Evolutionary conservation across 352 stramenopile genomes (phyloP).

Genomic region (Globisporangium parvum): DNA sequence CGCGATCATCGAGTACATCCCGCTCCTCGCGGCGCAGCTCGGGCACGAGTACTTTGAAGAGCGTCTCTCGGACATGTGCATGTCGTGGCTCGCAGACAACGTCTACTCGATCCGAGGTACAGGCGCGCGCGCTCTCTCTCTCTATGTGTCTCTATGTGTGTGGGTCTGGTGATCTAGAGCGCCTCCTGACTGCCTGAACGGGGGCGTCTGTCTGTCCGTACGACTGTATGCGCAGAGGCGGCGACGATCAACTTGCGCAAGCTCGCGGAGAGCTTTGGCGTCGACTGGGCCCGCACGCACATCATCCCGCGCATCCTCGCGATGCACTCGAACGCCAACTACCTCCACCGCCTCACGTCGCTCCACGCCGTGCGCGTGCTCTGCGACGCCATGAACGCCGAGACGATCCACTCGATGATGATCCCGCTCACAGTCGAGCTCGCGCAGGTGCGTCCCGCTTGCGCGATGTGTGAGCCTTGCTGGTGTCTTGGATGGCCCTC

Average conservation of each 20-base stretch:
- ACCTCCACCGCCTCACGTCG: slow-evolving; percentile 92
- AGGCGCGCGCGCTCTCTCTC: not conserved
- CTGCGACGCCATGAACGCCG: slow-evolving; percentile 60
- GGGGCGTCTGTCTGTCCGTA: not conserved
- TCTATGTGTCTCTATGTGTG: not conserved
- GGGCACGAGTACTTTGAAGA: slow-evolving; percentile 96
- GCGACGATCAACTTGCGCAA: slow-evolving; percentile 94
- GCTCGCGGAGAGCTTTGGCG: slow-evolving; percentile 93
- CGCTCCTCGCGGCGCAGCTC: slow-evolving; percentile 93
- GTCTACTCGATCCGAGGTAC: slow-evolving; percentile 94
- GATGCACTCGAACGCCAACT: slow-evolving; percentile 92
- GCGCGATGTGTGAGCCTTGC: not conserved
- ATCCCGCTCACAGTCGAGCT: slow-evolving; percentile 92
- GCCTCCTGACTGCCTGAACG: not conserved
- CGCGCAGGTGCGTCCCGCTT: slow-evolving; percentile 52
- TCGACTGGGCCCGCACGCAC: slow-evolving; percentile 91
- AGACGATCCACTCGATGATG: slow-evolving; percentile 81
- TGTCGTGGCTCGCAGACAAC: slow-evolving; percentile 96
- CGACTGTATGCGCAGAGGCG: slow-evolving; percentile 49
- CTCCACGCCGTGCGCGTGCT: slow-evolving; percentile 87
- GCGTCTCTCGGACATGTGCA: slow-evolving; percentile 91
- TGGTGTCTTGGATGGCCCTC: not conserved
- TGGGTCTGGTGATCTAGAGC: not conserved
- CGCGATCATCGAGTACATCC: slow-evolving; percentile 98
- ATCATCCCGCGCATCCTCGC: slow-evolving; percentile 93